Percentiles rank a stretch among this genome's conserved stretches.
Conservation (phyloP, 768 basidiomycete genomes). For the Tulasnella calospora region DNA sequence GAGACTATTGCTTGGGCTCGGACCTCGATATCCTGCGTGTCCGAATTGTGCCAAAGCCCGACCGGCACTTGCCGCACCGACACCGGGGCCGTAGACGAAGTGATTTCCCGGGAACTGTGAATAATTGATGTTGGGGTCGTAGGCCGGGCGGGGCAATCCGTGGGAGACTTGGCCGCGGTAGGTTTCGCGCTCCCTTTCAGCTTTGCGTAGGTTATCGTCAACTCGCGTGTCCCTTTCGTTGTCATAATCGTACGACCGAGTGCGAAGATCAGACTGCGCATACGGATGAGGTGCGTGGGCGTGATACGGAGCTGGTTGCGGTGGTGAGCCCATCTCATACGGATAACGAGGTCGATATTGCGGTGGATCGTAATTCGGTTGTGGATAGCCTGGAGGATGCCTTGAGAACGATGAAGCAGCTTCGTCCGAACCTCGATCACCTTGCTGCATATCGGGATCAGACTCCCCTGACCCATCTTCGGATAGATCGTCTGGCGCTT, state of each 20-base stretch:
- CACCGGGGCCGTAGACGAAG: conserved; percentile 13
- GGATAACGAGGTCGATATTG: conserved; percentile 2
- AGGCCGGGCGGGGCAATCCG: neutral
- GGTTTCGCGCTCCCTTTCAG: conserved; percentile 16
- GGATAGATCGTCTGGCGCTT: neutral
- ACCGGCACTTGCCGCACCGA: conserved; percentile 10
- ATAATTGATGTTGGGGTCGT: neutral
- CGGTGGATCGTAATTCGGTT: conserved; percentile 12
- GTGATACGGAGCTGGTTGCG: conserved; percentile 6
- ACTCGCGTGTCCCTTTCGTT: neutral
- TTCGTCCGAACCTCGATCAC: neutral
- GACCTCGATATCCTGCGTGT: conserved; percentile 6
- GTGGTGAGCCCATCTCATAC: neutral
- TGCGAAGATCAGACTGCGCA: conserved; percentile 21
- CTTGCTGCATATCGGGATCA: neutral
- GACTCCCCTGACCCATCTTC: conserved; percentile 12
- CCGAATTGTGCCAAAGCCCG: neutral
- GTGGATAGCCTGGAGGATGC: conserved; percentile 18
- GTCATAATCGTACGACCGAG: conserved; percentile 10
- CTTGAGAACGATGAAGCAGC: conserved; percentile 18
- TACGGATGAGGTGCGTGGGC: conserved; percentile 20
- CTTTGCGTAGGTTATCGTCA: neutral
- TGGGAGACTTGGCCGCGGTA: neutral
- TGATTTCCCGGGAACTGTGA: neutral
- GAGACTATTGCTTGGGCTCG: neutral